These are phyloP conservation scores for Cadophora sp. DNA, from an alignment of 2,329 filamentous ascomycete species.

Conservation along the genomic window DNA sequence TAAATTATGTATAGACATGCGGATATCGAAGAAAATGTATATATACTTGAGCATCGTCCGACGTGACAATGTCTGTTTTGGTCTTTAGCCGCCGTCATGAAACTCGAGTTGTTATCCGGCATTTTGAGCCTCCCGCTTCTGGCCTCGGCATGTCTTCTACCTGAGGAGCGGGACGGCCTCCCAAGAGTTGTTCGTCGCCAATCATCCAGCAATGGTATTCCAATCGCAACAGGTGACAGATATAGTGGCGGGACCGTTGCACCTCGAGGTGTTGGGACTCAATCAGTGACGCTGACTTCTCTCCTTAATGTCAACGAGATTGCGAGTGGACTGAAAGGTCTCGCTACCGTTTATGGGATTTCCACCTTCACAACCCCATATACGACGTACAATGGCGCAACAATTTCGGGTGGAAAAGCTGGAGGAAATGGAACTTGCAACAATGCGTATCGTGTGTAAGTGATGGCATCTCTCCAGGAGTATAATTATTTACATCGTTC, in stretches of 20 bases:
- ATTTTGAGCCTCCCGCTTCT: conserved; percentile 30
- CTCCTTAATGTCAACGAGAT: conserved; percentile 53
- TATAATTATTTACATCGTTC: background rate
- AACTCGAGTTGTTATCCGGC: conserved; percentile 29
- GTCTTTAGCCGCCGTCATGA: conserved; percentile 29
- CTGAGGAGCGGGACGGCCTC: conserved; percentile 45
- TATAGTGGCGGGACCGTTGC: conserved; percentile 49
- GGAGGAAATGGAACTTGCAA: conserved; percentile 51
- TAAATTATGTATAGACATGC: background rate
- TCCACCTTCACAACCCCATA: conserved; percentile 50
- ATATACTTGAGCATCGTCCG: conserved; percentile 7
- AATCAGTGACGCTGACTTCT: conserved; percentile 46
- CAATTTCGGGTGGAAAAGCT: conserved; percentile 49
- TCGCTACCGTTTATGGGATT: conserved; percentile 49
- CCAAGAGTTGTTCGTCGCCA: conserved; percentile 27
- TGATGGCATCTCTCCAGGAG: background rate
- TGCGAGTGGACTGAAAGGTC: conserved; percentile 48
- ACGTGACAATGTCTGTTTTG: background rate
- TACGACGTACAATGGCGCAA: conserved; percentile 51
- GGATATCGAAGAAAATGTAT: background rate
- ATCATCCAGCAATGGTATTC: conserved; percentile 36
- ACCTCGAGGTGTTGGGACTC: conserved; percentile 51
- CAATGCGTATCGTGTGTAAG: conserved; percentile 52
- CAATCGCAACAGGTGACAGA: conserved; percentile 52
- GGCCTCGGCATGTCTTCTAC: conserved; percentile 46